Conservation (phyloP, 2,329 filamentous ascomycete species). For the Aspergillus piperis region DNA sequence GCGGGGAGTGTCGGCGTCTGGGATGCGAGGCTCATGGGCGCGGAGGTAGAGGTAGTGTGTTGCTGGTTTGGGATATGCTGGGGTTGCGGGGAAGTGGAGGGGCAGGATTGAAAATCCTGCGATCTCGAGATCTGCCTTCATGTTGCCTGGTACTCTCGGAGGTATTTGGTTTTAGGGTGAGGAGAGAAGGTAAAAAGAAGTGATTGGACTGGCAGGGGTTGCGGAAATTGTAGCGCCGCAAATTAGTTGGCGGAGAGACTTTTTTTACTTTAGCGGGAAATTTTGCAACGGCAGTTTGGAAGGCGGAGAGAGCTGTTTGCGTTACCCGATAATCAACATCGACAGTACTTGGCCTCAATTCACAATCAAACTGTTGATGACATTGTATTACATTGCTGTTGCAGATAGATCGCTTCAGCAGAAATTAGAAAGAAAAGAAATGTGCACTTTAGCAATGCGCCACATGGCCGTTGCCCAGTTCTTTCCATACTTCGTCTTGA, state of each 20-base stretch:
- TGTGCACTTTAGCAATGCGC: neutral
- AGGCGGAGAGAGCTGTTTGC: conserved; percentile 17
- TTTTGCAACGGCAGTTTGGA: conserved; percentile 10
- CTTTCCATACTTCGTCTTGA: neutral
- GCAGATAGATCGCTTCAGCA: neutral
- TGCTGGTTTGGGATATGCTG: conserved; percentile 62
- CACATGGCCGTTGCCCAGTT: neutral
- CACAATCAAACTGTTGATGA: neutral
- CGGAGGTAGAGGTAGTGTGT: conserved; percentile 87
- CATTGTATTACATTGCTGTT: neutral
- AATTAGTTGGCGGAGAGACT: conserved; percentile 3
- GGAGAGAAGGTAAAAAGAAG: neutral
- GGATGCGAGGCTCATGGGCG: conserved; percentile 75
- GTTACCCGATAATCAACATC: too few relatives aligned
- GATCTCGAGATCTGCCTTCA: conserved; percentile 46
- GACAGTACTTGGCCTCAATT: neutral
- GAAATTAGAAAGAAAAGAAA: neutral
- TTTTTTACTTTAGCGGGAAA: conserved; percentile 17
- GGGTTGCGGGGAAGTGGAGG: conserved; percentile 64
- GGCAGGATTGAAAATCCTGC: conserved; percentile 70
- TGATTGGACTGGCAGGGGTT: neutral
- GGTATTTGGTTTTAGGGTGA: neutral
- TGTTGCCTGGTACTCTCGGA: conserved; percentile 22
- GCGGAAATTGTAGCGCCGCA: neutral
- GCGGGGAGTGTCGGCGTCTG: conserved; percentile 70